Evolutionary conservation across 1,139 yeast genomes (phyloP).

Genomic region (Taphrina wiesneri): DNA sequence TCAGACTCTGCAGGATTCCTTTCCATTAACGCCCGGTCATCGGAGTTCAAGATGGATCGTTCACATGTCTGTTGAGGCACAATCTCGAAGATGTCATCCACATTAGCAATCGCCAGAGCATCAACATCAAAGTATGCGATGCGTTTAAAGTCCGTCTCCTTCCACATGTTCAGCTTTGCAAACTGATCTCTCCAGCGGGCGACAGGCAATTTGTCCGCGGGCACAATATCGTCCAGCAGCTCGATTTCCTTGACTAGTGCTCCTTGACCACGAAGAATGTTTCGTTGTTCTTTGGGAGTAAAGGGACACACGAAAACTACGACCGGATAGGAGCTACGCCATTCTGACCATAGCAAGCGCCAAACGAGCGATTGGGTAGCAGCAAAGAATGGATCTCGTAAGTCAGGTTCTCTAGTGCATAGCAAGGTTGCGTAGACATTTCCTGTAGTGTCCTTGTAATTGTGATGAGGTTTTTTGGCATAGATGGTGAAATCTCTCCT

Average conservation of each 20-base stretch:
- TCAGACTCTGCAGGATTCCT: neutral
- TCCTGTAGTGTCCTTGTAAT: neutral
- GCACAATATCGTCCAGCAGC: constrained; percentile 10
- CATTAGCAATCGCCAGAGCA: constrained; percentile 60
- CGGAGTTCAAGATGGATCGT: neutral
- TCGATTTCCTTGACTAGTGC: constrained; percentile 30
- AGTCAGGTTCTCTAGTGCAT: constrained; percentile 23
- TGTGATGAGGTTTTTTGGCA: constrained; percentile 7
- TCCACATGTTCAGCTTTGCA: constrained; percentile 54
- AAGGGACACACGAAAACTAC: constrained; percentile 17
- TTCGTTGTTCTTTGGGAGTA: constrained; percentile 13
- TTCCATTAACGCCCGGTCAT: neutral
- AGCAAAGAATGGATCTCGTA: constrained; percentile 21
- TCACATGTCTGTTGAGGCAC: constrained; percentile 30
- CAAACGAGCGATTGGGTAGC: constrained; percentile 23
- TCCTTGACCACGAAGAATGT: constrained; percentile 26
- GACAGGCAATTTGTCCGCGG: constrained; percentile 5
- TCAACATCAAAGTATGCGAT: constrained; percentile 81
- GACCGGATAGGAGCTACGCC: constrained; percentile 13
- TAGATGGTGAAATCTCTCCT: neutral
- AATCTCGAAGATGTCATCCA: constrained; percentile 50
- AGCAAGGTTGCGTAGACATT: constrained; percentile 14
- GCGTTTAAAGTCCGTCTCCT: constrained; percentile 57
- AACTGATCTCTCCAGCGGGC: constrained; percentile 41
- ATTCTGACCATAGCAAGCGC: constrained; percentile 22